Evolutionary conservation across 495 filamentous ascomycete genomes (phyloP).

Genomic region (Jackrogersella minutella): DNA sequence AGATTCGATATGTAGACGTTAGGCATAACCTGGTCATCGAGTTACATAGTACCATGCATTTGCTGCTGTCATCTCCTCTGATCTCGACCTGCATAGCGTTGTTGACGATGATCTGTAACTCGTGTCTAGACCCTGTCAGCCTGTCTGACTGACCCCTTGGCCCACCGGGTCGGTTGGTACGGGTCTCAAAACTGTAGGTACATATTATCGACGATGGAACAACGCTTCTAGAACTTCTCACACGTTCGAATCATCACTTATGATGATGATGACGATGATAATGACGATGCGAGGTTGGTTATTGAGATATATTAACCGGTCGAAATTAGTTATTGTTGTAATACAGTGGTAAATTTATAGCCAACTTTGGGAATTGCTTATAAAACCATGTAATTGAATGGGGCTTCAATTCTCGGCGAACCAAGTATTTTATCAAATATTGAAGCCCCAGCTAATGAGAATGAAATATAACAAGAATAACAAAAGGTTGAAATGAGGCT

Average conservation of each 20-base stretch:
- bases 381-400: constrained; percentile 9
- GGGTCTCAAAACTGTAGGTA: not conserved
- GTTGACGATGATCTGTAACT: constrained; percentile 28
- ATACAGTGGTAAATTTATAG: not conserved
- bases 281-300: not conserved
- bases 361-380: not conserved
- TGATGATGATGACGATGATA: not conserved
- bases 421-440: constrained; percentile 13
- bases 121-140: constrained; percentile 33
- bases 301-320: constrained; percentile 7
- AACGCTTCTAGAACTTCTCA: not conserved
- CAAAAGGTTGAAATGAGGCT: constrained; percentile 28
- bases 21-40: not conserved
- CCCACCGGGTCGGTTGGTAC: constrained; percentile 16
- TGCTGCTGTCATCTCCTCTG: constrained; percentile 23
- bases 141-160: not conserved
- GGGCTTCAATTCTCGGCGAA: constrained; percentile 14
- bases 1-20: not conserved
- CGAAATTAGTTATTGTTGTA: not conserved
- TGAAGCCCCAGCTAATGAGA: constrained; percentile 1
- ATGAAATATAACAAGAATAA: too few species aligned
- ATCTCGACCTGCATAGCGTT: constrained; percentile 24
- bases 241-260: constrained; percentile 1
- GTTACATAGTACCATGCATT: constrained; percentile 16
- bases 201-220: not conserved